Evolutionary conservation across 1,139 yeast species (phyloP).

Genomic region (Diutina siamensis): DNA sequence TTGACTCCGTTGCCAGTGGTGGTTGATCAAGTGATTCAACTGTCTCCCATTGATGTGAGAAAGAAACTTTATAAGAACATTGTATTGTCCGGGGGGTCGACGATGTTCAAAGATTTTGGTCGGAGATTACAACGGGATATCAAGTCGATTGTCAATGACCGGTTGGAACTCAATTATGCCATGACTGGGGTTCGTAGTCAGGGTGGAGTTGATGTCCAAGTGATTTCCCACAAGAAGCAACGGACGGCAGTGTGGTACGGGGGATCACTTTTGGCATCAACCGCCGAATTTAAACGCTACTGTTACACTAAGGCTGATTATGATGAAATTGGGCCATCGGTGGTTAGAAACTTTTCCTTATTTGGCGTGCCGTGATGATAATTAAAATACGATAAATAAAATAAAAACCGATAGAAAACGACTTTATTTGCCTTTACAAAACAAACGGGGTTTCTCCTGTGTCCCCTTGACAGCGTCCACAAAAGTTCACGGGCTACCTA

Average conservation of each 20-base stretch:
- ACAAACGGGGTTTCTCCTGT: no score
- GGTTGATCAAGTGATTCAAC: conserved; percentile 90
- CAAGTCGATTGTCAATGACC: conserved; percentile 74
- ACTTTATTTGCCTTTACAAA: no score
- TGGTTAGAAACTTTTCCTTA: conserved; percentile 90
- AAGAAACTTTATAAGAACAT: conserved; percentile 92
- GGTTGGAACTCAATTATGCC: conserved; percentile 74
- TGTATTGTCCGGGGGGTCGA: conserved; percentile 92
- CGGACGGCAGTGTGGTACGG: conserved; percentile 99
- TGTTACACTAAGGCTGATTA: conserved; percentile 96
- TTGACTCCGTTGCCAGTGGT: conserved; percentile 91
- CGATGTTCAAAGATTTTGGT: conserved; percentile 97
- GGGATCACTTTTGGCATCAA: conserved; percentile 92
- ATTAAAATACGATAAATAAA: not conserved
- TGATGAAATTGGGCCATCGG: conserved; percentile 95
- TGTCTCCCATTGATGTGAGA: conserved; percentile 96
- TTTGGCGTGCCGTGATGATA: conserved; percentile 69
- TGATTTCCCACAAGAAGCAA: conserved; percentile 93
- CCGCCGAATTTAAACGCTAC: conserved; percentile 90
- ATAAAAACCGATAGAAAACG: not conserved
- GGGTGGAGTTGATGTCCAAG: conserved; percentile 90
- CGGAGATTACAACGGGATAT: conserved; percentile 94
- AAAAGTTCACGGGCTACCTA: no score
- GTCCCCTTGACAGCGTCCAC: no score
- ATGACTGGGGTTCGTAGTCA: conserved; percentile 77